Evolutionary conservation across 768 basidiomycete species (phyloP).

Genomic region (Tricholoma saponaceum): DNA sequence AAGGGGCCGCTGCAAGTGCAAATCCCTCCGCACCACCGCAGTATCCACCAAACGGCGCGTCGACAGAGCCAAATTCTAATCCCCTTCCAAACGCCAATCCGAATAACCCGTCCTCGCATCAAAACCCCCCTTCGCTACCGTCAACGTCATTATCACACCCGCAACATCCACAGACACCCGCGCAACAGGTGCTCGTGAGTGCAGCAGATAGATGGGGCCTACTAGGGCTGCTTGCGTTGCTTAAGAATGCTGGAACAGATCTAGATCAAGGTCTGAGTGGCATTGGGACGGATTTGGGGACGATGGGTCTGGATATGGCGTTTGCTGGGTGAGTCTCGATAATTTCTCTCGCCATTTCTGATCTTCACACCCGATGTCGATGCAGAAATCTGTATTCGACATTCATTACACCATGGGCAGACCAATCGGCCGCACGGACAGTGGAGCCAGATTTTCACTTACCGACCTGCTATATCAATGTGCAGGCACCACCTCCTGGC

Average conservation of each 20-base stretch:
- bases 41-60: conserved; percentile 33
- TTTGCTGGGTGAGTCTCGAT: conserved; percentile 66
- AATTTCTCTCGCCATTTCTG: background rate
- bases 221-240: conserved; percentile 77
- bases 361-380: conserved; percentile 10
- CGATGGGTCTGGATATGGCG: conserved; percentile 88
- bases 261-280: conserved; percentile 77
- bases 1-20: conserved; percentile 24
- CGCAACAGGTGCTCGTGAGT: conserved; percentile 87
- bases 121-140: conserved; percentile 29
- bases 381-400: conserved; percentile 81
- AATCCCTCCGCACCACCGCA: conserved; percentile 24
- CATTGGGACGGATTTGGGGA: conserved; percentile 88
- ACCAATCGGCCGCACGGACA: conserved; percentile 77
- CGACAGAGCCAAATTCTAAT: conserved; percentile 32
- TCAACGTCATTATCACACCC: conserved; percentile 29
- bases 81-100: conserved; percentile 27
- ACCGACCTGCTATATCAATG: conserved; percentile 84
- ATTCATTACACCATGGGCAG: conserved; percentile 96
- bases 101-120: conserved; percentile 26
- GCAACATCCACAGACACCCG: conserved; percentile 77
- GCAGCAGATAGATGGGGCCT: conserved; percentile 97
- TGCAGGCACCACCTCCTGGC: conserved; percentile 82
- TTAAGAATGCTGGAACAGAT: conserved; percentile 74
- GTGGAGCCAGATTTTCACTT: conserved; percentile 92